phyloP scores from a whole-genome alignment of 2,329 filamentous ascomycete genomes.

The Fusarium sp. region DNA sequence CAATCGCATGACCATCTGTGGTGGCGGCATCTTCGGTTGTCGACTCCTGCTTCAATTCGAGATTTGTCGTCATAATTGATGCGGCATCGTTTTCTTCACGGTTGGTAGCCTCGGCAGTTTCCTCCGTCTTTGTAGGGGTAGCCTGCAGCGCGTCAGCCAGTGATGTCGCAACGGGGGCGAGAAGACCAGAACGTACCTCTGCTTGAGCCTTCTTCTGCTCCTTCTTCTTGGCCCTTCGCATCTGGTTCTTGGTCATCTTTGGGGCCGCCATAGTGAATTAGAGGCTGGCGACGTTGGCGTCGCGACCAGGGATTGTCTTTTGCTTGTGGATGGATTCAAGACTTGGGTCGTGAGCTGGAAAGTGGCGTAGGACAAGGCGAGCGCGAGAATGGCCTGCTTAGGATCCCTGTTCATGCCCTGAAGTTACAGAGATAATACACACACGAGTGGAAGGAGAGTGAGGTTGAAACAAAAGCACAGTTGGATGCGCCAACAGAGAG shows the following conservation, averaged over 20 bases:
- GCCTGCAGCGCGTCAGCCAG: constrained; percentile 36
- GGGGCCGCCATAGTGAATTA: constrained; percentile 64
- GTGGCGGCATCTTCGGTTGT: constrained; percentile 48
- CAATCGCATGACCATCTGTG: constrained; percentile 62
- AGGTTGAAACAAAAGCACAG: constrained; percentile 6
- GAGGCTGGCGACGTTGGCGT: constrained; percentile 39
- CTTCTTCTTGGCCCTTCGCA: constrained; percentile 94
- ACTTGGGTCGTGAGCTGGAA: constrained; percentile 50
- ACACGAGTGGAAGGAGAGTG: neutral
- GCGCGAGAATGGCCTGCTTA: constrained; percentile 48
- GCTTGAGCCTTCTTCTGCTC: constrained; percentile 77
- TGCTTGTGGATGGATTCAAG: constrained; percentile 44
- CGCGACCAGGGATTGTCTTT: constrained; percentile 41
- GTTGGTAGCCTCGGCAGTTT: constrained; percentile 32
- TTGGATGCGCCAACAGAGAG: constrained; percentile 26
- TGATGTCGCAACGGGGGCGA: neutral
- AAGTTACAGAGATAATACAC: neutral
- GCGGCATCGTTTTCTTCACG: constrained; percentile 47
- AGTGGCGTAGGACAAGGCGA: constrained; percentile 48
- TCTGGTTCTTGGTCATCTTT: constrained; percentile 94
- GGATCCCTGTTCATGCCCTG: constrained; percentile 51
- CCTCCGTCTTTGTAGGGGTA: constrained; percentile 26
- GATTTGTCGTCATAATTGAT: constrained; percentile 47
- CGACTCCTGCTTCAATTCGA: constrained; percentile 53
- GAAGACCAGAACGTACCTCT: constrained; percentile 53